Evolutionary conservation across 176 grass and related monocot genomes (phyloP), one percentile per base, ranked within the genome.

Genomic region (Eleusine indica): DNA sequence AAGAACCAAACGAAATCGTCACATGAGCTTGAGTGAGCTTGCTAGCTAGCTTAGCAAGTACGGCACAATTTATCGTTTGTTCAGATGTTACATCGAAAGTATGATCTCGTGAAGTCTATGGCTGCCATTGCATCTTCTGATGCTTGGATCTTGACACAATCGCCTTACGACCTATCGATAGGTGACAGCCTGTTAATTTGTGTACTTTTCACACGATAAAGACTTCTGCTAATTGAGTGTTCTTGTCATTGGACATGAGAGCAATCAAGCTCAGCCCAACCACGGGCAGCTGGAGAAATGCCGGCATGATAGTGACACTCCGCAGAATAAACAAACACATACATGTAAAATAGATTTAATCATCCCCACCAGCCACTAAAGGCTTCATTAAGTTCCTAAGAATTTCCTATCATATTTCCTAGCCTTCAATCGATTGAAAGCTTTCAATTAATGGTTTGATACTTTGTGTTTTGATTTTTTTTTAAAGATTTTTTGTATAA

Each of bases 221-320:
- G 84, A 74, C 84, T 6, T 41, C 25, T 38, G 62, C 49, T 13
- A 82, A 86, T 73, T 40, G 47, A 60, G 57, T 46, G 29, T 71
- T 70, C 42, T 30, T 73, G 68, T 79, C 68, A 13, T 43, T 68
- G 71, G 21, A 16, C 46, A 57, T 35, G 70, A n/a, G 21, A 85
- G 76, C 54, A 81, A 46, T 7, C 28, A 37, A 84, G 47, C 38
- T 83, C 54, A 68, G 58, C 60, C 74, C 58, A 40, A 47, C 2
- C 22, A 81, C n/a, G 54, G 7, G 17, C 68, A 90, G 74, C 62
- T 79, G 74, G 88, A 74, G 49, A 90, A 86, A 47, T 63, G 54
- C 73, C 83, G 44, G 68, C 79, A 90, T 68, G 79, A 78, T 7
- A 7, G 57, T 6, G 88, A 89, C 88, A 80, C n/a, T 61, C 8